Conservation (phyloP, 176 grass and related monocot species). For the Oryza punctata region DNA sequence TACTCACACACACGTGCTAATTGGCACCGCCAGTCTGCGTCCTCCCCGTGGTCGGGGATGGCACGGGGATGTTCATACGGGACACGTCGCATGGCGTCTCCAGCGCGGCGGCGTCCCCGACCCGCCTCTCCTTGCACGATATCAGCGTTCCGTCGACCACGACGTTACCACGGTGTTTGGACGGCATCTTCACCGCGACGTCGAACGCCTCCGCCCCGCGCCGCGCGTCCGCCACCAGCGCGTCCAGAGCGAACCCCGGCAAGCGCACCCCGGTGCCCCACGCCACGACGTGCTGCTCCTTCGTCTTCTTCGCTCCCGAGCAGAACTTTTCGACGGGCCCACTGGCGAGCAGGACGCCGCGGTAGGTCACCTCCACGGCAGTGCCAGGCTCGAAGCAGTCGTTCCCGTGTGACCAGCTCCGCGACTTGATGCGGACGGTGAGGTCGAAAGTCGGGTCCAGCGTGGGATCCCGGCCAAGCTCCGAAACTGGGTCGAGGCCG, state of each 20-base stretch:
- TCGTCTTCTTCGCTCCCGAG: neutral
- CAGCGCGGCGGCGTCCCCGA: neutral
- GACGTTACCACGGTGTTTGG: no score
- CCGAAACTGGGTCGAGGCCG: no score
- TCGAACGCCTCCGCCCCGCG: neutral
- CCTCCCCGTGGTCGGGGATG: neutral
- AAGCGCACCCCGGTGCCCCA: neutral
- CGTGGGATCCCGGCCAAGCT: neutral
- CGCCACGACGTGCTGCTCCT: neutral
- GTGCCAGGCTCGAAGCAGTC: neutral
- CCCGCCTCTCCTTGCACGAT: neutral
- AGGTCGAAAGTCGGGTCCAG: conserved; percentile 18
- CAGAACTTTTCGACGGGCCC: neutral
- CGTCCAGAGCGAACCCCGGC: neutral
- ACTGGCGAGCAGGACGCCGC: neutral
- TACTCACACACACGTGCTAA: neutral
- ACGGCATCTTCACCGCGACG: neutral
- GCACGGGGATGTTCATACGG: no score
- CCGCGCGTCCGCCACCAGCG: neutral
- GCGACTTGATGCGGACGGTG: neutral
- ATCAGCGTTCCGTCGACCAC: neutral
- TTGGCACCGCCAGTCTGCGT: neutral
- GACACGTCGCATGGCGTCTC: neutral
- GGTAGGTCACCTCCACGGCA: neutral
- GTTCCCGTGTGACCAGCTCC: no score